These are phyloP conservation scores for Ceratocystis albifundus DNA, from an alignment of 2,329 filamentous ascomycete genomes.

Conservation along the genomic window DNA sequence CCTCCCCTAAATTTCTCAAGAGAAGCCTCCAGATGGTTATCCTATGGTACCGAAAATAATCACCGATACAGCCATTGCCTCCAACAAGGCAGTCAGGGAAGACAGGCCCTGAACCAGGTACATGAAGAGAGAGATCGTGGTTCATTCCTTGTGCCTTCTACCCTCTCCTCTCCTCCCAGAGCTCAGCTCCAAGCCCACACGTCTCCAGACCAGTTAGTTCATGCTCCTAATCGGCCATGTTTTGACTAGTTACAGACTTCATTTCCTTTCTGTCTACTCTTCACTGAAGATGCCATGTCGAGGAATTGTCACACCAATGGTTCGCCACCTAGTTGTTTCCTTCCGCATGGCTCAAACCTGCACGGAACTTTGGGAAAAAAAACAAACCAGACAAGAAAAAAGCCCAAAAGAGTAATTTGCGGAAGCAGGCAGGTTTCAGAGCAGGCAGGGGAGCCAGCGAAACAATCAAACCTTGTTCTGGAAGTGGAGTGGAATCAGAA, in stretches of 20 bases:
- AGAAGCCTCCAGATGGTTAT: no score
- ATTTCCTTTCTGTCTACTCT: background rate
- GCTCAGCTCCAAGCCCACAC: background rate
- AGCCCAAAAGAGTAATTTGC: conserved; percentile 11
- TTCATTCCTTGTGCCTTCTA: background rate
- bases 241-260: background rate
- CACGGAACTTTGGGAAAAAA: background rate
- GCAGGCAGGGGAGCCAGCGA: background rate
- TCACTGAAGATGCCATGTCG: background rate
- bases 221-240: background rate
- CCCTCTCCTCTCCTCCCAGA: background rate
- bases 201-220: background rate
- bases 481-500: background rate
- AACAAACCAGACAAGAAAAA: conserved; percentile 1
- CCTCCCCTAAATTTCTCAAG: no score
- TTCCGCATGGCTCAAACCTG: conserved; percentile 3
- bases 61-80: background rate
- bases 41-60: no score
- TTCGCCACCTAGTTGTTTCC: background rate
- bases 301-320: background rate
- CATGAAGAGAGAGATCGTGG: background rate
- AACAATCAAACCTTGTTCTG: conserved; percentile 10
- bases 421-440: conserved; percentile 9
- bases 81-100: background rate
- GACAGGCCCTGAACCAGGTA: background rate